Base-by-base conservation (phyloP, 1,284 basidiomycete species). In the Marasmius fiardii region DNA sequence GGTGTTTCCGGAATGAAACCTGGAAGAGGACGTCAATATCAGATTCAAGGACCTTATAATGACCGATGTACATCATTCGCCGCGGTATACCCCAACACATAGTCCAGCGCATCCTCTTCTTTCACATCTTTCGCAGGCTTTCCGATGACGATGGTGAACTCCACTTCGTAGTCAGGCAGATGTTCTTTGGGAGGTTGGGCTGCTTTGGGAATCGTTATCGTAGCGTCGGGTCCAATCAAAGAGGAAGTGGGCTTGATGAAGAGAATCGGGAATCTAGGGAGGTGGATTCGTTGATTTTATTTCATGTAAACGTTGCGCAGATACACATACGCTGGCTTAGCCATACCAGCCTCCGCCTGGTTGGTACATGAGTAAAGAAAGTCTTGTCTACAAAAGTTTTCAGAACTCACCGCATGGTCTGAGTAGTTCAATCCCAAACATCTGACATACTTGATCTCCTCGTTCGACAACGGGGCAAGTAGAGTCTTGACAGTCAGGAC, bases 101-200 rank as follows among this genome's bases (percentile, higher is more conserved):
- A 92, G 64, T 92, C 83, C 51, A 93, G 72, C 0, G 93, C 92
- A 3, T 93, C 81, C 0, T 75, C 79, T 63, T 89, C 87, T 0
- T 79, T 76, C 7, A 95, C 91, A 64, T 95, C 73, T 72, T 88
- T 90, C 48, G 88, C 88, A 0, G 82, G 68, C 64, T 88, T 90
- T 18, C 91, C 92, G 45, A 96, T 91, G 56, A 96, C 87, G 60
- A 95, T 81, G 35, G 85, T 90, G 12, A 97, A 74, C 65, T 97
- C 94, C 48, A 92, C 87, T 67, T 97, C 94, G 65, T 93, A 96
- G 70, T 97, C 94, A 0, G 91, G 81, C 2, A 88, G 73, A 62
- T 90, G 85, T 48, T 83, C 83, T 21, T 86, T 77, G 1, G 85
- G 78, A 23, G 92, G 92, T 62, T 87, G 82, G 1, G 85, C 83